Evolutionary conservation across 2,329 filamentous ascomycete species (phyloP).

Genomic region (Diaporthe caulivora): DNA sequence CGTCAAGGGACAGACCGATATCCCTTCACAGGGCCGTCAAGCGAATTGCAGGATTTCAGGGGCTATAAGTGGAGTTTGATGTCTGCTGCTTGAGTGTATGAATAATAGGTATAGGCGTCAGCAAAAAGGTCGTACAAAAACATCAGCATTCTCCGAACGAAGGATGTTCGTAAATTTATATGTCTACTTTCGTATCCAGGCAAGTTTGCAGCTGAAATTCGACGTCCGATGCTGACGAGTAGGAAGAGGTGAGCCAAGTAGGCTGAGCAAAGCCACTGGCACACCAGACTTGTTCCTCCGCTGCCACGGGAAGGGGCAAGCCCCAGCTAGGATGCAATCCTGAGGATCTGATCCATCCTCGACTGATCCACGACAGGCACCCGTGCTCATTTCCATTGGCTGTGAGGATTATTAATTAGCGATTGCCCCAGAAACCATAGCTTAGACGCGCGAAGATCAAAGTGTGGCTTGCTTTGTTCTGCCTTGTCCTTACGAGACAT

Average conservation of each 20-base stretch:
- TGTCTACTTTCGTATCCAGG: background rate
- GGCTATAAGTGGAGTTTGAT: background rate
- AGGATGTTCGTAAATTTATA: background rate
- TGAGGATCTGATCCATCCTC: conserved; percentile 9
- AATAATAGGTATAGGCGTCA: too few species aligned
- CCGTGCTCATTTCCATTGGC: background rate
- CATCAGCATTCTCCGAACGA: background rate
- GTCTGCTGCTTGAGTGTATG: background rate
- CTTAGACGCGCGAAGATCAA: background rate
- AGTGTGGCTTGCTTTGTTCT: background rate
- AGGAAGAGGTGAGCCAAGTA: background rate
- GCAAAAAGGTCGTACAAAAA: background rate
- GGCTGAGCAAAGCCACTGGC: conserved; percentile 28
- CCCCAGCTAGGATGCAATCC: conserved; percentile 8
- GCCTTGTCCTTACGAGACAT: background rate
- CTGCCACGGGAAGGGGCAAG: background rate
- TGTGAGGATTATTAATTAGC: too few species aligned
- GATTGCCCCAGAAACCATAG: background rate
- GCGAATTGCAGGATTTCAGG: background rate
- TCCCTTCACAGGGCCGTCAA: background rate
- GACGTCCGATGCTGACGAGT: background rate
- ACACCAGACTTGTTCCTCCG: background rate
- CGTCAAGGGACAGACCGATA: background rate
- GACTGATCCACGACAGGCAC: background rate
- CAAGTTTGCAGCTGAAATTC: background rate